Conservation (phyloP, 2,329 filamentous ascomycete genomes). For the Pestalotiopsis sp. region DNA sequence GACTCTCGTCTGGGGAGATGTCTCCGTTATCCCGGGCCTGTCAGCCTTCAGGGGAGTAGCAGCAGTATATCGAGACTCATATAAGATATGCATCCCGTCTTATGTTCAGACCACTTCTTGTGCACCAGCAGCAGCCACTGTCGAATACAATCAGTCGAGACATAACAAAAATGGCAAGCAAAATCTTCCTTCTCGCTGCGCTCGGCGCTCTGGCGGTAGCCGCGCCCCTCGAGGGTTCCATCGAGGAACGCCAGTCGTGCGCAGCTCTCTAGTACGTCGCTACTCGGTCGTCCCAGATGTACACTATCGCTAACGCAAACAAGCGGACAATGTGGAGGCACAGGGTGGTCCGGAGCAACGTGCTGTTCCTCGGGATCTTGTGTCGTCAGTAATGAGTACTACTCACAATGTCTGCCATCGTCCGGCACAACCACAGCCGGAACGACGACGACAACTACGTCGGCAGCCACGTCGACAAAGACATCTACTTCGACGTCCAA, state of each 20-base stretch:
- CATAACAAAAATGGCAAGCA: slow-evolving; percentile 26
- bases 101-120: neutral
- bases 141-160: neutral
- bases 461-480: neutral
- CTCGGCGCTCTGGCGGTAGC: slow-evolving; percentile 40
- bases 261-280: slow-evolving; percentile 33
- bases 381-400: slow-evolving; percentile 34
- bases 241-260: slow-evolving; percentile 43
- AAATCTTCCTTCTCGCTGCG: slow-evolving; percentile 35
- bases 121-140: neutral
- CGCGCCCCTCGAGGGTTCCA: slow-evolving; percentile 36
- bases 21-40: neutral
- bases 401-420: slow-evolving; percentile 38
- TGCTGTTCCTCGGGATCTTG: slow-evolving; percentile 45
- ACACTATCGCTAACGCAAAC: slow-evolving; percentile 10
- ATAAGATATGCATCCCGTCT: neutral
- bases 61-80: neutral
- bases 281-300: neutral
- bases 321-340: slow-evolving; percentile 47
- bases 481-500: slow-evolving; percentile 5
- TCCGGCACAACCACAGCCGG: slow-evolving; percentile 34
- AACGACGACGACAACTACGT: slow-evolving; percentile 1
- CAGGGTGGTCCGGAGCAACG: slow-evolving; percentile 44
- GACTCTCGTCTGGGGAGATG: neutral
- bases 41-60: too few relatives aligned